These are phyloP conservation scores for Nemania abortiva DNA, from an alignment of 2,329 filamentous ascomycete species.

Conservation along the genomic window DNA sequence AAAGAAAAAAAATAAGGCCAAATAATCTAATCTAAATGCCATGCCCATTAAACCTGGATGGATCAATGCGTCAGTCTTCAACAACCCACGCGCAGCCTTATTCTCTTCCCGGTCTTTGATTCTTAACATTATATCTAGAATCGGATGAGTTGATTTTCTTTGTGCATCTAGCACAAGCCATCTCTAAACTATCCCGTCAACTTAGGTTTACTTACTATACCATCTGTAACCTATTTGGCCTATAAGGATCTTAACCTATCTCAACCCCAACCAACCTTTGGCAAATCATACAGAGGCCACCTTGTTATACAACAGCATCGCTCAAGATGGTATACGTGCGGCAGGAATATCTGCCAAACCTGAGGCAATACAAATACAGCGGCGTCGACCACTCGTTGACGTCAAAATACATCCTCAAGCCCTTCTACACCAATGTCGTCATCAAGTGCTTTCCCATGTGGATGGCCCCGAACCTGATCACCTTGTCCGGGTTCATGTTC, in stretches of 20 bases:
- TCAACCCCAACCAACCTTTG: neutral
- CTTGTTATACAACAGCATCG: neutral
- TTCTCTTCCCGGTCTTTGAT: neutral
- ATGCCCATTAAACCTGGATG: neutral
- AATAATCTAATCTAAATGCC: slow-evolving; percentile 21
- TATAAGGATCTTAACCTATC: neutral
- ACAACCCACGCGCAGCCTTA: neutral
- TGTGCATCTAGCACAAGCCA: neutral
- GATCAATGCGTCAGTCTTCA: neutral
- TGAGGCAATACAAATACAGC: slow-evolving; percentile 96
- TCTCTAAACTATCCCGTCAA: neutral
- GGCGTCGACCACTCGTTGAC: slow-evolving; percentile 89
- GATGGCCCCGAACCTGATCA: slow-evolving; percentile 93
- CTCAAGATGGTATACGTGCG: slow-evolving; percentile 90
- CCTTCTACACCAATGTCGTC: slow-evolving; percentile 95
- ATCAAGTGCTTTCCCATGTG: slow-evolving; percentile 95
- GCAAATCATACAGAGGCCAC: neutral
- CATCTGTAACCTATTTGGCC: neutral
- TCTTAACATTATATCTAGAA: neutral
- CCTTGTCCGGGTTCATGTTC: slow-evolving; percentile 89
- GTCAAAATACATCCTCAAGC: slow-evolving; percentile 94
- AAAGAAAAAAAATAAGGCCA: slow-evolving; percentile 34
- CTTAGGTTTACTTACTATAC: neutral
- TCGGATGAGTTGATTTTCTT: neutral
- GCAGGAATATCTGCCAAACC: slow-evolving; percentile 86